phyloP scores from a whole-genome alignment of 116 monocot genomes.

The Iris pallida region DNA sequence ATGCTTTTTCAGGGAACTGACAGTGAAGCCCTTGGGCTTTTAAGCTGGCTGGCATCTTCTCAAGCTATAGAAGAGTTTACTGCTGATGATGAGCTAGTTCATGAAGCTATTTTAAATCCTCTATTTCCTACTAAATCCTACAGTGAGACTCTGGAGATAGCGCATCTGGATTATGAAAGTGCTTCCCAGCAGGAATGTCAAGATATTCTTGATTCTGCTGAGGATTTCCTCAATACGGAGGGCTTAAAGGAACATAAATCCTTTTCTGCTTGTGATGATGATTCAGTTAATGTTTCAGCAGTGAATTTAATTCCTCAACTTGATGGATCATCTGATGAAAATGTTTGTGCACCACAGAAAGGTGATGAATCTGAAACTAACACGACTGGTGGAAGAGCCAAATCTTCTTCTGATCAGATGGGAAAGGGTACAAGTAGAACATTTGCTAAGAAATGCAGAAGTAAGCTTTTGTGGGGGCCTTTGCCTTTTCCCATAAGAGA shows the following conservation, averaged over 20 bases:
- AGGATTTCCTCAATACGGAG: constrained; percentile 20
- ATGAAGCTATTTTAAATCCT: constrained; percentile 73
- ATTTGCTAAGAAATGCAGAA: constrained; percentile 20
- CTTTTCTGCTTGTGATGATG: constrained; percentile 1
- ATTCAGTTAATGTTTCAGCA: constrained; percentile 22
- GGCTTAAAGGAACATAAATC: constrained; percentile 18
- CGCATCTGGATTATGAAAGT: constrained; percentile 76
- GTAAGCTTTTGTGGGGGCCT: constrained; percentile 42
- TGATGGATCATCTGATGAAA: constrained; percentile 78
- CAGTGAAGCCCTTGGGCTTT: constrained; percentile 63
- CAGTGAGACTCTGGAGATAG: constrained; percentile 54
- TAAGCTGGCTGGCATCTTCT: constrained; percentile 91
- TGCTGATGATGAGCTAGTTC: constrained; percentile 68
- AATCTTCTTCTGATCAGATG: constrained; percentile 3
- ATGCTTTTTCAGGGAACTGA: constrained; percentile 40
- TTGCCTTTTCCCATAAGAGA: constrained; percentile 45
- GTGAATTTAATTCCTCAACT: constrained; percentile 59
- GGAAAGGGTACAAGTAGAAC: constrained; percentile 5
- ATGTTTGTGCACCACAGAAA: constrained; percentile 16
- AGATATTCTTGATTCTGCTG: constrained; percentile 89
- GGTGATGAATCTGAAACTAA: constrained; percentile 20
- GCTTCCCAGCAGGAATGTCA: constrained; percentile 89
- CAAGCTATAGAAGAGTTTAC: constrained; percentile 70
- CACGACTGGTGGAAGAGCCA: constrained; percentile 17
- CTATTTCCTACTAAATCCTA: constrained; percentile 48